phyloP scores from a whole-genome alignment of 116 monocot genomes.

The Trichopus zeylanicus region DNA sequence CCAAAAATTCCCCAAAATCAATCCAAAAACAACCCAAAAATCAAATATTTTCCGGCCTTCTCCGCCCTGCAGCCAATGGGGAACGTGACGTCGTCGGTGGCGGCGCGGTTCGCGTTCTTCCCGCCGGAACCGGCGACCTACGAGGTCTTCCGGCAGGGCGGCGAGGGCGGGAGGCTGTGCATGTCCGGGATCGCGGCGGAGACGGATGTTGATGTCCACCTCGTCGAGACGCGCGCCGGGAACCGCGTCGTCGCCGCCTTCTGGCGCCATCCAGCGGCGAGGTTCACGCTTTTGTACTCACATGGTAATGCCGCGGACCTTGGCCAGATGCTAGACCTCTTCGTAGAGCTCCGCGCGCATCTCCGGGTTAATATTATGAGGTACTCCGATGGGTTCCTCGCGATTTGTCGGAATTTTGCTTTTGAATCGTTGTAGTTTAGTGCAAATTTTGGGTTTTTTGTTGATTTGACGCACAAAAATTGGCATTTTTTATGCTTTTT shows the following conservation, averaged over 20 bases:
- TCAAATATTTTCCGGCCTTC: no score
- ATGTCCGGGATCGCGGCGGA: slow-evolving; percentile 42
- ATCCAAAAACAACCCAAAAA: no score
- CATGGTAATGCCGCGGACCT: slow-evolving; percentile 99
- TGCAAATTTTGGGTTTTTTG: background rate
- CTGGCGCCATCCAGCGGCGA: slow-evolving; percentile 67
- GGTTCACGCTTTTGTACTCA: slow-evolving; percentile 85
- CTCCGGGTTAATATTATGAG: slow-evolving; percentile 96
- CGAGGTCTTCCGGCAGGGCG: slow-evolving; percentile 56
- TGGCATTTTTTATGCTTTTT: background rate
- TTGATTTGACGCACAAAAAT: background rate
- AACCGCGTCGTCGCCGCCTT: slow-evolving; percentile 75
- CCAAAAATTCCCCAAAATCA: no score
- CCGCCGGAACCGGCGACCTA: slow-evolving; percentile 94
- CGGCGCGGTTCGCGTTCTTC: slow-evolving; percentile 94
- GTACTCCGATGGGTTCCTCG: slow-evolving; percentile 13
- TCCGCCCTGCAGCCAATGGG: no score
- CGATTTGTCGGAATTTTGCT: background rate
- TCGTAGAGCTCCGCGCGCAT: slow-evolving; percentile 84
- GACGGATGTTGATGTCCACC: slow-evolving; percentile 54
- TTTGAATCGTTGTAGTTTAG: background rate
- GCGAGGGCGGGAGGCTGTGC: slow-evolving; percentile 36
- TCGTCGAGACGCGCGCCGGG: slow-evolving; percentile 58
- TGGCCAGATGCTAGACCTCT: slow-evolving; percentile 93
- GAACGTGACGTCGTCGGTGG: slow-evolving; percentile 86